Evolutionary conservation across 345 rosid genomes (phyloP), one percentile per base, ranked within the genome.

Genomic region (Populus nigra): DNA sequence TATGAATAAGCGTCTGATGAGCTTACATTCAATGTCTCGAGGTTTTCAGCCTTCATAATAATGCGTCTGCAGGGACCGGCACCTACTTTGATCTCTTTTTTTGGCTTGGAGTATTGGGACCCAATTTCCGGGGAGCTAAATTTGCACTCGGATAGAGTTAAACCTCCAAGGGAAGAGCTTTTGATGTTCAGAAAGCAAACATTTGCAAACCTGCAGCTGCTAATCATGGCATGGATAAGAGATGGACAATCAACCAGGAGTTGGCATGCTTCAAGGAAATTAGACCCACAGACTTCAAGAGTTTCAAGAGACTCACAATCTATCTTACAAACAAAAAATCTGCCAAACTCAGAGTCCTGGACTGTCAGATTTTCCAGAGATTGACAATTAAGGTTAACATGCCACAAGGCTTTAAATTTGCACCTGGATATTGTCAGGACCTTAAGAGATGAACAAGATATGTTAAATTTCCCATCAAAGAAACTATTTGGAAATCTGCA

Each of bases 121-220:
- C 22, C 36, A 33, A 33, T 67, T 8, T 67, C 70, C 0, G 5
- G 41, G n/a, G 39, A 12, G 31, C 31, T 31, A 4, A 49, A 1
- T 50, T 78, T 69, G 29, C 72, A 78, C 13, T 78, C 81, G 15
- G 73, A 53, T 25, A 78, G 27, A 50, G 57, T 53, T 11, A 73
- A 55, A 17, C 31, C 68, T 57, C 15, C 38, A n/a, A 79, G 62
- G 18, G 61, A 22, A 17, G 25, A 31, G 68, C 77, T n/a, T 9
- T 79, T n/a, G 25, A 70, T 73, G 15, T 33, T 39, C 36, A 73
- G 25, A 22, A 1, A 8, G 39, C 81, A 79, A 16, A 27, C 18
- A 1, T 55, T 41, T 55, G 39, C 43, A 55, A 78, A 78, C 29
- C 41, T 20, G 68, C 81, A 73, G 69, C 23, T 5, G 43, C 50